These are phyloP conservation scores for Styphnolobium japonicum DNA, from an alignment of 306 rosid species.

Conservation along the genomic window DNA sequence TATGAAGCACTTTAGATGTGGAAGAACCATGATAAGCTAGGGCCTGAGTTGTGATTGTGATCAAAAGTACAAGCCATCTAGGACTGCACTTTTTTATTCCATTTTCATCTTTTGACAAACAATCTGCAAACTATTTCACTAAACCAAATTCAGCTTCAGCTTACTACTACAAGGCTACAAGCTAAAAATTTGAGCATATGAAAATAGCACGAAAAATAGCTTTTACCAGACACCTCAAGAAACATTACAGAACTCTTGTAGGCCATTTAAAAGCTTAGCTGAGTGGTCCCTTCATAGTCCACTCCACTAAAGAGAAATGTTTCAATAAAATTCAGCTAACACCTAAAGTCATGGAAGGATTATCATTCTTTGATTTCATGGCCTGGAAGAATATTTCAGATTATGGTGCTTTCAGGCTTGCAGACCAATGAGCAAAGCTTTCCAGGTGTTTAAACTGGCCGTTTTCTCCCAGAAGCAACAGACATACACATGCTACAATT, in stretches of 20 bases:
- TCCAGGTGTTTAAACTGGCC: not conserved
- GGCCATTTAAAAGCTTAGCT: not conserved
- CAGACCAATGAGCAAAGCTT: conserved; percentile 25
- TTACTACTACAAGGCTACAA: not conserved
- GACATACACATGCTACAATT: not conserved
- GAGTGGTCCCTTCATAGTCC: not conserved
- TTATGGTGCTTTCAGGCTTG: conserved; percentile 12
- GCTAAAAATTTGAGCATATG: not conserved
- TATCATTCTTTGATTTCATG: conserved; percentile 20
- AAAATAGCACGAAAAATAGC: not conserved
- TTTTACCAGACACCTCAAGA: not conserved
- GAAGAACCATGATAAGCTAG: not conserved
- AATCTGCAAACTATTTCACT: not conserved
- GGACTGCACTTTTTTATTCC: not conserved
- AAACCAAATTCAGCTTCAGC: not conserved
- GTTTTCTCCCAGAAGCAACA: conserved; percentile 21
- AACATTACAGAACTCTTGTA: not conserved
- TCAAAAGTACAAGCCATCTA: not conserved
- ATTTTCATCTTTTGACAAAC: not conserved
- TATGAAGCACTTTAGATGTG: not conserved
- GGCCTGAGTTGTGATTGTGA: not conserved
- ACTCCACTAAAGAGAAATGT: conserved; percentile 17
- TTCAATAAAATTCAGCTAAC: conserved; percentile 8
- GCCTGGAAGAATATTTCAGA: conserved; percentile 18
- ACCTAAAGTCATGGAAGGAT: conserved; percentile 22